Percentiles rank a stretch among this genome's conserved stretches.
phyloP scores from a whole-genome alignment of 23 red algal species.

The Gracilariopsis chorda region DNA sequence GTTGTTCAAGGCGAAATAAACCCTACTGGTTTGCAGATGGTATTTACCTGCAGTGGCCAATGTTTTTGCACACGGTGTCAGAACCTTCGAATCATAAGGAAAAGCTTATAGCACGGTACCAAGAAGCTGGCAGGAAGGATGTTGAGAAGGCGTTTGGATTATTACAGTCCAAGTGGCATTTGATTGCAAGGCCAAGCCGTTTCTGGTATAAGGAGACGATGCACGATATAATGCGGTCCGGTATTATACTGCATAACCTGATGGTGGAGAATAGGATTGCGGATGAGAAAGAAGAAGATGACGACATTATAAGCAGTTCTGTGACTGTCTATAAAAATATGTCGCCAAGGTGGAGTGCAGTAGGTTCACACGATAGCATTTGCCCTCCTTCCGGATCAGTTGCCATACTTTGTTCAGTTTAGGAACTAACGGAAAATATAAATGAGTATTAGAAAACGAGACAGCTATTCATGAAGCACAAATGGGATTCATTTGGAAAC shows the following conservation, averaged over 20 bases:
- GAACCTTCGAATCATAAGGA: not conserved
- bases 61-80: not conserved
- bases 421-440: too few relatives aligned
- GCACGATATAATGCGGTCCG: not conserved
- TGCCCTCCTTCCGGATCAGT: not conserved
- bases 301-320: not conserved
- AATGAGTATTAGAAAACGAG: too few relatives aligned
- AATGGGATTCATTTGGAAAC: too few relatives aligned
- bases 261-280: not conserved
- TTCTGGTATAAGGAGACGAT: not conserved
- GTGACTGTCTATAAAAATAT: not conserved
- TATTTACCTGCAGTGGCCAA: constrained; percentile 16
- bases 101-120: not conserved
- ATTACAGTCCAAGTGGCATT: not conserved
- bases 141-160: not conserved
- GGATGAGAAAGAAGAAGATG: not conserved
- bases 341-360: not conserved
- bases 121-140: not conserved
- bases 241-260: not conserved
- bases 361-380: not conserved
- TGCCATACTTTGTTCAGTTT: too few relatives aligned
- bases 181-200: not conserved
- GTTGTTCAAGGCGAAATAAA: not conserved
- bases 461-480: too few relatives aligned
- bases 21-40: not conserved